Conservation (phyloP, 495 filamentous ascomycete species). For the Parmelia sp. region DNA sequence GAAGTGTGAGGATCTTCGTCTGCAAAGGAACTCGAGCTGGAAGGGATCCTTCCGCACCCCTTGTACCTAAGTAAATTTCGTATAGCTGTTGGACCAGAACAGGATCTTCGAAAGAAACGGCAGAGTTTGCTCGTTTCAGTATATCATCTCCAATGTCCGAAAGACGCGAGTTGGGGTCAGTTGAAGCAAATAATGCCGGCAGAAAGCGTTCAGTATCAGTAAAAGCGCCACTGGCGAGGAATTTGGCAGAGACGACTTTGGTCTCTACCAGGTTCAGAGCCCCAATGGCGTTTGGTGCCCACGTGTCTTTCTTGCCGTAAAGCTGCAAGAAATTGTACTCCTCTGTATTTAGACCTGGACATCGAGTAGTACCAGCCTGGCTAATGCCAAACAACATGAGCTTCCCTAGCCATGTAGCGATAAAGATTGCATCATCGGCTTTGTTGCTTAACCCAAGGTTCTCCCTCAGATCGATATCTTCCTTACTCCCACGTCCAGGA, state of each 20-base stretch:
- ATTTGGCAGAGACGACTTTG: constrained; percentile 60
- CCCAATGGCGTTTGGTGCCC: constrained; percentile 51
- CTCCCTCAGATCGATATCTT: constrained; percentile 63
- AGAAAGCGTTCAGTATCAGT: constrained; percentile 70
- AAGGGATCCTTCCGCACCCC: constrained; percentile 37
- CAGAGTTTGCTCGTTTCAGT: constrained; percentile 62
- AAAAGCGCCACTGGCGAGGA: constrained; percentile 81
- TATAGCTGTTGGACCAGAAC: constrained; percentile 58
- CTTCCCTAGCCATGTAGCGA: constrained; percentile 73
- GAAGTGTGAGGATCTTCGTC: constrained; percentile 61
- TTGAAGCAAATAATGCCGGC: constrained; percentile 74
- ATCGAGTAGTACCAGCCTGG: constrained; percentile 40
- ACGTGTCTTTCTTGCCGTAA: constrained; percentile 59
- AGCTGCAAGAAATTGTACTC: constrained; percentile 72
- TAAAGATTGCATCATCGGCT: constrained; percentile 60
- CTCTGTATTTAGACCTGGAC: constrained; percentile 61
- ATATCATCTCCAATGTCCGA: constrained; percentile 76
- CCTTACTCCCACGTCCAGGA: constrained; percentile 67
- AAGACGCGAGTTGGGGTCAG: constrained; percentile 74
- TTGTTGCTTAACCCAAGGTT: constrained; percentile 57
- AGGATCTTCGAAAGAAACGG: constrained; percentile 65
- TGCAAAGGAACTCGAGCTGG: constrained; percentile 63
- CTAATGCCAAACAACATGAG: constrained; percentile 61
- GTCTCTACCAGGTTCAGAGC: constrained; percentile 60
- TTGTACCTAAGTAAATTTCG: constrained; percentile 56